Conservation (phyloP, 2,329 filamentous ascomycete species). For the Beauveria sp. region DNA sequence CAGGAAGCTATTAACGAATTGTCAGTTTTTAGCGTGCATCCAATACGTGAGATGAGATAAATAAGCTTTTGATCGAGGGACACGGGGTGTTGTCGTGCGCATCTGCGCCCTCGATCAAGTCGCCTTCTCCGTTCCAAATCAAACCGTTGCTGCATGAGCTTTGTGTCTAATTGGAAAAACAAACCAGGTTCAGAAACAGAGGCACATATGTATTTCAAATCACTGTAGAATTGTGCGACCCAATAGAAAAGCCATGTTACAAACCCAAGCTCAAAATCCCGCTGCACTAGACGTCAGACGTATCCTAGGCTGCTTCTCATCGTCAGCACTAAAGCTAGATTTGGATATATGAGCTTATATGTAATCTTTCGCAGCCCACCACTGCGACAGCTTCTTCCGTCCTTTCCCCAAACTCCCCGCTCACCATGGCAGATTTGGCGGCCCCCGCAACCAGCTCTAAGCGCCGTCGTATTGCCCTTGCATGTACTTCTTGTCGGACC, state of each 20-base stretch:
- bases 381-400: not conserved
- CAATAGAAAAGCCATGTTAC: too few species aligned
- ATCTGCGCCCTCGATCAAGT: too few species aligned
- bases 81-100: too few species aligned
- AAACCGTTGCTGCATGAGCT: too few species aligned
- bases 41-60: not conserved
- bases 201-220: too few species aligned
- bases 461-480: conserved; percentile 15
- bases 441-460: conserved; percentile 1
- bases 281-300: not conserved
- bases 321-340: conserved; percentile 3
- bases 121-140: too few species aligned
- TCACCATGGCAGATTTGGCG: conserved; percentile 1
- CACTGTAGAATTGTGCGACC: too few species aligned
- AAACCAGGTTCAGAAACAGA: too few species aligned
- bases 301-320: not conserved
- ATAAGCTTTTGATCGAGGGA: too few species aligned
- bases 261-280: not conserved
- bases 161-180: too few species aligned
- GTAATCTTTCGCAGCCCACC: not conserved
- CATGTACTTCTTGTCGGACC: conserved; percentile 17
- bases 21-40: not conserved
- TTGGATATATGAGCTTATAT: not conserved
- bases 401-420: conserved; percentile 7
- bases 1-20: too few species aligned